Percentiles rank a stretch among this genome's conserved stretches.
These are phyloP conservation scores for Podospora didyma DNA, from an alignment of 495 filamentous ascomycete species.

Conservation along the genomic window DNA sequence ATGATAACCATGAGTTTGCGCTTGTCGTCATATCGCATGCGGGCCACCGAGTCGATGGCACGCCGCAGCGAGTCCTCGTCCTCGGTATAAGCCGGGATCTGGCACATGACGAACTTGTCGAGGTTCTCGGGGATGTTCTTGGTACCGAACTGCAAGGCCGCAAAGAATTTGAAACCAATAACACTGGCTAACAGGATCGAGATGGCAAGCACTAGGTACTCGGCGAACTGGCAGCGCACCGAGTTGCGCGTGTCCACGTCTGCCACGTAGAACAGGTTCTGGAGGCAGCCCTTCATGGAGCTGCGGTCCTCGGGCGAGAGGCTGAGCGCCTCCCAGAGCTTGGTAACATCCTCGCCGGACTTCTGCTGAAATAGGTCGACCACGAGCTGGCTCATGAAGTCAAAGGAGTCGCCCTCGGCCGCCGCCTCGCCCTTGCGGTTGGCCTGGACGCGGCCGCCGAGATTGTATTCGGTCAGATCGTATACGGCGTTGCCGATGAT, in stretches of 20 bases:
- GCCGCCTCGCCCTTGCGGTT: slow-evolving; percentile 51
- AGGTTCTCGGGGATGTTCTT: slow-evolving; percentile 93
- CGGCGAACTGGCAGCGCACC: slow-evolving; percentile 76
- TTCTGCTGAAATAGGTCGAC: slow-evolving; percentile 71
- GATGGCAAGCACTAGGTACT: slow-evolving; percentile 88
- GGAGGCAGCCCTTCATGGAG: slow-evolving; percentile 79
- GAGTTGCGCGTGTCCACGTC: slow-evolving; percentile 91
- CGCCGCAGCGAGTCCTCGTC: slow-evolving; percentile 95
- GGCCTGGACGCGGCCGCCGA: slow-evolving; percentile 65
- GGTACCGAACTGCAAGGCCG: slow-evolving; percentile 85
- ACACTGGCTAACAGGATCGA: slow-evolving; percentile 75
- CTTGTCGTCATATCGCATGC: slow-evolving; percentile 98
- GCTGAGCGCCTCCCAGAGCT: slow-evolving; percentile 70
- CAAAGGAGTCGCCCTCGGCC: slow-evolving; percentile 47
- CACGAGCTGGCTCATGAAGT: slow-evolving; percentile 81
- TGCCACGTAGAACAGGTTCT: slow-evolving; percentile 94
- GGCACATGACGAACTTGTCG: slow-evolving; percentile 97
- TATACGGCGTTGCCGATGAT: slow-evolving; percentile 82
- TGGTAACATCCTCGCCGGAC: slow-evolving; percentile 75
- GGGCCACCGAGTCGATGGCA: slow-evolving; percentile 92
- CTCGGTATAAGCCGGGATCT: slow-evolving; percentile 96
- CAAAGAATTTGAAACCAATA: slow-evolving; percentile 94
- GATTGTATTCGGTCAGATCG: slow-evolving; percentile 82
- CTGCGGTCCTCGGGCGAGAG: slow-evolving; percentile 51
- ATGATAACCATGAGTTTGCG: slow-evolving; percentile 91